phyloP scores from a whole-genome alignment of 768 basidiomycete genomes.

The Xerocomellus intermedius region DNA sequence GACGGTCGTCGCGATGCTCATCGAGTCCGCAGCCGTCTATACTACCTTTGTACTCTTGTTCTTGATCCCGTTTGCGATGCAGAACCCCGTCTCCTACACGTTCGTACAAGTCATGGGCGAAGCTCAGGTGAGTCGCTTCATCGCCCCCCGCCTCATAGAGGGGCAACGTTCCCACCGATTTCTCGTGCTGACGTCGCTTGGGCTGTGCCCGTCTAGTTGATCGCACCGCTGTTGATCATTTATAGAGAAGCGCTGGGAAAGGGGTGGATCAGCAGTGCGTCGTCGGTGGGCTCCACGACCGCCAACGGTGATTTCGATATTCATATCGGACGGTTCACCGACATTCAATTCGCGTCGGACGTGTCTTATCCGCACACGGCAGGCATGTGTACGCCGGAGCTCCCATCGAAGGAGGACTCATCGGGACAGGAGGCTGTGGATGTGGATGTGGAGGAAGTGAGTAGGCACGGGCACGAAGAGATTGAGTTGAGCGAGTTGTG shows the following conservation, averaged over 20 bases:
- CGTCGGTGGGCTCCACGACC: conserved; percentile 3
- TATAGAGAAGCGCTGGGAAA: conserved; percentile 38
- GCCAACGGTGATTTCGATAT: conserved; percentile 1
- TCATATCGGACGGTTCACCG: conserved; percentile 20
- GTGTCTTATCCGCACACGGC: not conserved
- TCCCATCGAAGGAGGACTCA: conserved; percentile 5
- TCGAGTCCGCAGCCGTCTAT: conserved; percentile 32
- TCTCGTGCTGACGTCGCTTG: conserved; percentile 1
- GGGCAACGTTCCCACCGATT: not conserved
- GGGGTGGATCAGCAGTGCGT: conserved; percentile 31
- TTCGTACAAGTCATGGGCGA: conserved; percentile 37
- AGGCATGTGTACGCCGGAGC: conserved; percentile 2
- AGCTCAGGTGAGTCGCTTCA: conserved; percentile 26
- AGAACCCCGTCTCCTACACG: conserved; percentile 28
- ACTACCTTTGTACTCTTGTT: conserved; percentile 28
- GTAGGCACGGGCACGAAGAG: conserved; percentile 46
- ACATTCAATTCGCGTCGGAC: conserved; percentile 24
- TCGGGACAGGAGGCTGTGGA: not conserved
- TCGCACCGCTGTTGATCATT: conserved; percentile 40
- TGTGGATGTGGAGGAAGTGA: conserved; percentile 57
- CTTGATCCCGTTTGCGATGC: conserved; percentile 25
- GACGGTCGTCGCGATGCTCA: conserved; percentile 24
- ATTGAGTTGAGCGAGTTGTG: conserved; percentile 8
- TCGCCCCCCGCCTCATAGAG: not conserved
- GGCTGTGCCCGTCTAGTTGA: conserved; percentile 23